Evolutionary conservation across 2,329 filamentous ascomycete species (phyloP), one percentile per base, ranked within the genome.

Genomic region (Sarocladium kiliense): DNA sequence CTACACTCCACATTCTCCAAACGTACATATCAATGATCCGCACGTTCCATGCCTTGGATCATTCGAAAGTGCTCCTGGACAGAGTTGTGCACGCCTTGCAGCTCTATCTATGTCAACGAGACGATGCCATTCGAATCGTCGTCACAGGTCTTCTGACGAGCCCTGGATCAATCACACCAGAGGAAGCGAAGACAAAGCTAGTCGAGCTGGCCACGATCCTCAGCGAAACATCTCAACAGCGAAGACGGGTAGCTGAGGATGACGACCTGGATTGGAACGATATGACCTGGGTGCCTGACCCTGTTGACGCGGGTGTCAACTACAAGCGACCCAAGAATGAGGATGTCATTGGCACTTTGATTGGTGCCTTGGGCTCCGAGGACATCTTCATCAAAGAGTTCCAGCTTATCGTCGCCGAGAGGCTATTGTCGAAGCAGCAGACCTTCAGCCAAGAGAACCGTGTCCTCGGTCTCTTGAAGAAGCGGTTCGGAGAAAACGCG

Each of bases 371-470:
- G 61, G 93, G 96, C 12, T 88, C 88, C 18, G 90, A 92, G 61
- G 93, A 97, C 53, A 82, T 88, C 45, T 97, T 97, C 66, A 94
- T 97, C 70, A 95, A 91, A 62, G 93, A 97, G 68, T 88, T 99
- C 59, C 91, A 96, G 65, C 85, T 80, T 54, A 89, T 96, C 42
- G 81, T 99, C n/a, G 89, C 89, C 4, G 90, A 95, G 59, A 86
- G 92, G 47, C 74, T 99, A 2, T 71, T 88, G 5, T 82, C 77
- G 56, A 83, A 82, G 47, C 86, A 87, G 58, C 76, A 81, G 18
- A 77, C 82, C 23, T 95, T 91, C 62, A 81, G 88, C 57, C 91
- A 91, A 68, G 94, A 88, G 70, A 82, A 89, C 54, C 87, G 88
- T 55, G 88, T 97, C 3, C 79, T 97, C 5, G 86, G 93, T 56